Evolutionary conservation across 2,329 filamentous ascomycete genomes (phyloP).

Genomic region (Fusarium vanettenii): DNA sequence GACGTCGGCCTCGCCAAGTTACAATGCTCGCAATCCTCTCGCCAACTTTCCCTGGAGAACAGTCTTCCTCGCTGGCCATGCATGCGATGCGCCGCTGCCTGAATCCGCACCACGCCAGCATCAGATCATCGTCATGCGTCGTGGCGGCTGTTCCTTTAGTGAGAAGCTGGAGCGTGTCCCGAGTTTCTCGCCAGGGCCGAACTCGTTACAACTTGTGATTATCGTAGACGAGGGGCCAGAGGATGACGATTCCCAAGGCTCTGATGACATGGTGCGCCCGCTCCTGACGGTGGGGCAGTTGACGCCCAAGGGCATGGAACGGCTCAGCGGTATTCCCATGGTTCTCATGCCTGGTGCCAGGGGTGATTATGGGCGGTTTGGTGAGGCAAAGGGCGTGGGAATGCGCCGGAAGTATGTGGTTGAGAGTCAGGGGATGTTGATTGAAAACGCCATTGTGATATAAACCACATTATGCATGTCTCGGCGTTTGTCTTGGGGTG

Average conservation of each 20-base stretch:
- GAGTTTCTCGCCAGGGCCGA: constrained; percentile 70
- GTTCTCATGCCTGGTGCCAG: constrained; percentile 83
- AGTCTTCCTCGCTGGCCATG: constrained; percentile 77
- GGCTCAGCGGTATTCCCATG: constrained; percentile 81
- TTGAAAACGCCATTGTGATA: constrained; percentile 80
- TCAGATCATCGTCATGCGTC: constrained; percentile 83
- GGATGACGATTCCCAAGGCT: constrained; percentile 48
- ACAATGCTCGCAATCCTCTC: constrained; percentile 51
- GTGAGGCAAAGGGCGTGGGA: constrained; percentile 74
- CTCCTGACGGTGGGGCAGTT: constrained; percentile 80
- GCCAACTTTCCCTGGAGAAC: constrained; percentile 73
- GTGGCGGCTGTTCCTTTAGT: constrained; percentile 87
- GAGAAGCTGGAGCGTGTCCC: constrained; percentile 89
- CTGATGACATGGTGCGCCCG: constrained; percentile 62
- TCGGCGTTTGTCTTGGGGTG: constrained; percentile 33
- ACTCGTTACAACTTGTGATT: constrained; percentile 82
- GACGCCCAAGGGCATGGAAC: constrained; percentile 75
- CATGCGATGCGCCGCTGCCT: constrained; percentile 70
- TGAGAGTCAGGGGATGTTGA: constrained; percentile 81
- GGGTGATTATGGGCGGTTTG: constrained; percentile 69
- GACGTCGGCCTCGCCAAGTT: constrained; percentile 55
- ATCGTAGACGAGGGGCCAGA: constrained; percentile 69
- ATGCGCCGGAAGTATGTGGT: constrained; percentile 83
- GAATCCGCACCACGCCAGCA: constrained; percentile 66
- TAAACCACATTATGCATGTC: constrained; percentile 41